Conservation (phyloP, 768 basidiomycete species). For the Pulveroboletus sp. region DNA sequence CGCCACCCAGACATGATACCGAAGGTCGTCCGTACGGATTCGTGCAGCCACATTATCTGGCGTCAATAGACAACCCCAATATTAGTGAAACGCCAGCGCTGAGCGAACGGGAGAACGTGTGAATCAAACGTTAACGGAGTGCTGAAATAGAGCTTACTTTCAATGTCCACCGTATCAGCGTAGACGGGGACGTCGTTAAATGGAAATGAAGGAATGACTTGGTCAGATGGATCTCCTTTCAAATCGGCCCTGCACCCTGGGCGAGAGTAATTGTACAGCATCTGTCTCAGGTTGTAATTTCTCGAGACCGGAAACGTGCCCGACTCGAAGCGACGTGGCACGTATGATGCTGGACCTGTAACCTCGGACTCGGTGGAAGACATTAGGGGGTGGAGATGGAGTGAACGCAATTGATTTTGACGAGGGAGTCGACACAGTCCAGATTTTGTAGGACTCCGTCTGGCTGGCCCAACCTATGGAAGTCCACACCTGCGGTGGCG, state of each 20-base stretch:
- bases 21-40: conserved; percentile 24
- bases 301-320: conserved; percentile 29
- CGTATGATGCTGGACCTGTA: conserved; percentile 9
- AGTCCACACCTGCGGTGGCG: conserved; percentile 5
- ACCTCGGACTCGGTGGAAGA: not conserved
- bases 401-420: not conserved
- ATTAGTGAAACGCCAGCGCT: conserved; percentile 34
- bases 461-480: conserved; percentile 6
- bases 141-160: conserved; percentile 34
- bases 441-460: conserved; percentile 15
- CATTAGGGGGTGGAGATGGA: conserved; percentile 8
- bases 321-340: conserved; percentile 19
- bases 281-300: conserved; percentile 25
- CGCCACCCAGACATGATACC: conserved; percentile 35
- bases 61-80: conserved; percentile 34
- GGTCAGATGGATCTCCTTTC: conserved; percentile 11
- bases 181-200: conserved; percentile 27
- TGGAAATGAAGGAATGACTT: conserved; percentile 33
- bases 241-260: not conserved
- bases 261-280: conserved; percentile 23
- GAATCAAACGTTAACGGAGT: not conserved
- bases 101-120: not conserved
- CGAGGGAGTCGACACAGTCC: not conserved
- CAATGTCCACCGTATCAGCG: conserved; percentile 41
- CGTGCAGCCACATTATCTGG: conserved; percentile 30